These are phyloP conservation scores for Hymenoscyphus repandus DNA, from an alignment of 2,329 filamentous ascomycete species.

Conservation along the genomic window DNA sequence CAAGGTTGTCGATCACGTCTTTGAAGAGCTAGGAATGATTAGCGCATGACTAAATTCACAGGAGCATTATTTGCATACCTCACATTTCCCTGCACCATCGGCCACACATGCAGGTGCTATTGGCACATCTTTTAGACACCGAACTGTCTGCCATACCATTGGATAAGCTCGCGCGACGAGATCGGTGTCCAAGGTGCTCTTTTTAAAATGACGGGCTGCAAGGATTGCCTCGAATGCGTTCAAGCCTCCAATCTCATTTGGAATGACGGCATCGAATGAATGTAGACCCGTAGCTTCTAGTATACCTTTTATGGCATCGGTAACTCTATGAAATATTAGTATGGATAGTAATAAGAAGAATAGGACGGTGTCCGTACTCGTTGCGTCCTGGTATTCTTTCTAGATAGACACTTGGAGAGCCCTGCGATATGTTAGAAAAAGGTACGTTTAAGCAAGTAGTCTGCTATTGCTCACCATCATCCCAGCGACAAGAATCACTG, in stretches of 20 bases:
- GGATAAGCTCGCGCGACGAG: slow-evolving; percentile 30
- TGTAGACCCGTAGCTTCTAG: slow-evolving; percentile 18
- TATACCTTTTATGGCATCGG: slow-evolving; percentile 25
- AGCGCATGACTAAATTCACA: not conserved
- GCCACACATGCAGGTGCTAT: slow-evolving; percentile 26
- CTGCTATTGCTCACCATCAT: slow-evolving; percentile 23
- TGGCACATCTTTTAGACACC: slow-evolving; percentile 25
- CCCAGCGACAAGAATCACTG: slow-evolving; percentile 23
- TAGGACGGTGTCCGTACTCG: slow-evolving; percentile 14
- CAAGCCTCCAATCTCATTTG: slow-evolving; percentile 61
- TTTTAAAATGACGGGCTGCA: slow-evolving; percentile 23
- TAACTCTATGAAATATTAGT: slow-evolving; percentile 29
- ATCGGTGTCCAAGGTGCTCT: slow-evolving; percentile 26
- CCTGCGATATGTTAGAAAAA: slow-evolving; percentile 15
- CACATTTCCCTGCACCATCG: slow-evolving; percentile 17
- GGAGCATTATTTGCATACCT: slow-evolving; percentile 11
- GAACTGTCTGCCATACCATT: slow-evolving; percentile 28
- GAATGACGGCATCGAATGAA: slow-evolving; percentile 47
- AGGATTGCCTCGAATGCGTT: slow-evolving; percentile 41
- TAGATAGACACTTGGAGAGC: slow-evolving; percentile 28
- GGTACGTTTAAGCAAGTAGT: not conserved
- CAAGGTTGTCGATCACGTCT: slow-evolving; percentile 17
- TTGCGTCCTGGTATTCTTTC: slow-evolving; percentile 29
- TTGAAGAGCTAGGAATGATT: slow-evolving; percentile 16
- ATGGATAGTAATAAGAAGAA: slow-evolving; percentile 13